Percentiles rank a stretch among this genome's conserved stretches.
phyloP scores from a whole-genome alignment of 2,329 filamentous ascomycete genomes.

The Aspergillus texensis region DNA sequence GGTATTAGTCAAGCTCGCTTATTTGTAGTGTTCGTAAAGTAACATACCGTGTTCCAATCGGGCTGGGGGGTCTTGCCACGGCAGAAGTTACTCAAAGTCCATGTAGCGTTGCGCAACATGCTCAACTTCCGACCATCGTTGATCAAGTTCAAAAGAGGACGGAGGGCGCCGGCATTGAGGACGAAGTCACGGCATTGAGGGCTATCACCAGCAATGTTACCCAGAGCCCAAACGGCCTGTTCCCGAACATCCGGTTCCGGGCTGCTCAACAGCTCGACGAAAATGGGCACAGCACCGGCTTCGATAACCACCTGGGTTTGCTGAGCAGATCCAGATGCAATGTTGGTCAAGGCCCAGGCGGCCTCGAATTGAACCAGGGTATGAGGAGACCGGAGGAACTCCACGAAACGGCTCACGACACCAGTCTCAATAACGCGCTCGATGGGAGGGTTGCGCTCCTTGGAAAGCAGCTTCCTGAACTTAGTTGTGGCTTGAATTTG shows the following conservation, averaged over 20 bases:
- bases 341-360: slow-evolving; percentile 98
- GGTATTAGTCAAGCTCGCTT: slow-evolving; percentile 20
- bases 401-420: slow-evolving; percentile 95
- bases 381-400: slow-evolving; percentile 96
- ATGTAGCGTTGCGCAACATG: slow-evolving; percentile 98
- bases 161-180: slow-evolving; percentile 84
- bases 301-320: slow-evolving; percentile 99
- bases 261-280: slow-evolving; percentile 92
- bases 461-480: slow-evolving; percentile 96
- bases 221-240: slow-evolving; percentile 97
- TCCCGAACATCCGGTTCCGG: slow-evolving; percentile 97
- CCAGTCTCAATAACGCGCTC: slow-evolving; percentile 99
- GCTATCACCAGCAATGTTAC: slow-evolving; percentile 98
- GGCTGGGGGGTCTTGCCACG: slow-evolving; percentile 99
- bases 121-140: slow-evolving; percentile 98
- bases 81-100: slow-evolving; percentile 99
- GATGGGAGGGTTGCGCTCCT: slow-evolving; percentile 98
- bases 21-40: not conserved
- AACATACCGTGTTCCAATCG: slow-evolving; percentile 89
- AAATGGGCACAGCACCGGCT: slow-evolving; percentile 96
- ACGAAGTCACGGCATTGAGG: slow-evolving; percentile 97
- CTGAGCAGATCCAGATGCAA: slow-evolving; percentile 92
- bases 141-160: slow-evolving; percentile 83
- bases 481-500: slow-evolving; percentile 98
- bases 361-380: slow-evolving; percentile 99